Evolutionary conservation across 2,329 filamentous ascomycete species (phyloP).

Genomic region (Aspergillus tamarii): DNA sequence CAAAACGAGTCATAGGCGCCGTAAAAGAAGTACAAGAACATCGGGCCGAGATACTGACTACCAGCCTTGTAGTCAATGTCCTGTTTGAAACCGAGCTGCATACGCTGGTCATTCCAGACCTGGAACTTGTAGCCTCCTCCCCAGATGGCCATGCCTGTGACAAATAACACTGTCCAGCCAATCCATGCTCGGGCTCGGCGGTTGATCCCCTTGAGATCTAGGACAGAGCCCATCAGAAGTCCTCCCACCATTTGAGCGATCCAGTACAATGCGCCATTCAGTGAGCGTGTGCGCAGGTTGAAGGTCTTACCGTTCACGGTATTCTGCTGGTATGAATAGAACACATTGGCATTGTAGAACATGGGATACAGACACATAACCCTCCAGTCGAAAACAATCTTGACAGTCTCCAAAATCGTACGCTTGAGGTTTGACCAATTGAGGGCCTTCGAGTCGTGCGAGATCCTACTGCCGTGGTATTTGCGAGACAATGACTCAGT

Average conservation of each 20-base stretch:
- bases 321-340: slow-evolving; percentile 78
- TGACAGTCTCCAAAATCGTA: slow-evolving; percentile 73
- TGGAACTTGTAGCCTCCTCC: slow-evolving; percentile 80
- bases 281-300: slow-evolving; percentile 70
- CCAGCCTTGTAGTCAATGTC: slow-evolving; percentile 64
- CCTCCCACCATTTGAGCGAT: slow-evolving; percentile 75
- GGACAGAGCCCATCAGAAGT: slow-evolving; percentile 68
- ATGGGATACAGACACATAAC: slow-evolving; percentile 72
- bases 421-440: slow-evolving; percentile 77
- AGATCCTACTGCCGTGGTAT: slow-evolving; percentile 76
- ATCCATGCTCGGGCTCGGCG: slow-evolving; percentile 69
- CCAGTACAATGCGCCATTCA: slow-evolving; percentile 78
- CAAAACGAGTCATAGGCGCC: slow-evolving; percentile 84
- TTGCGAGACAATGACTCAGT: slow-evolving; percentile 70
- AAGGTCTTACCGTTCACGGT: slow-evolving; percentile 70
- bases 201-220: slow-evolving; percentile 63
- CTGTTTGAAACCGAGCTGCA: slow-evolving; percentile 22
- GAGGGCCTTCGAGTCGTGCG: slow-evolving; percentile 75
- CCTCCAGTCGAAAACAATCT: slow-evolving; percentile 68
- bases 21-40: slow-evolving; percentile 89
- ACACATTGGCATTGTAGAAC: slow-evolving; percentile 78
- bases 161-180: slow-evolving; percentile 62
- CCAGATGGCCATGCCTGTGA: slow-evolving; percentile 76
- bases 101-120: slow-evolving; percentile 57
- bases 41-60: slow-evolving; percentile 70